Evolutionary conservation across 805 yeast genomes (phyloP).

Genomic region (Pichia deserticola): DNA sequence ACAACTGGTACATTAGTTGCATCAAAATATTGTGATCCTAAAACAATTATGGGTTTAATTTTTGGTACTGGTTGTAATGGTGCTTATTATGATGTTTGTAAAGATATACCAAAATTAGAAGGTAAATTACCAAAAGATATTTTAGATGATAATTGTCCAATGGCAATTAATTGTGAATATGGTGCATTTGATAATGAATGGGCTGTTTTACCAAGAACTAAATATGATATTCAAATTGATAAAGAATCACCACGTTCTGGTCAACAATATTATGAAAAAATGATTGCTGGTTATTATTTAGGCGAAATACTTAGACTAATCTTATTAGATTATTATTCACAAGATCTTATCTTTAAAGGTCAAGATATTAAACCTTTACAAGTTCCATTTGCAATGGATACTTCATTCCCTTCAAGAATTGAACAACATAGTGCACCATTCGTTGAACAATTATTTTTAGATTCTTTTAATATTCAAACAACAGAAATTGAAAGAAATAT

Average conservation of each 20-base stretch:
- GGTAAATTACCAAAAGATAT: slow-evolving; percentile 64
- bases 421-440: slow-evolving; percentile 84
- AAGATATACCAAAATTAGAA: slow-evolving; percentile 71
- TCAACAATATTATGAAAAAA: slow-evolving; percentile 92
- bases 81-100: slow-evolving; percentile 78
- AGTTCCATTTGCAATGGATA: slow-evolving; percentile 69
- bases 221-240: slow-evolving; percentile 77
- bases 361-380: slow-evolving; percentile 62
- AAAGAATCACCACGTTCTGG: slow-evolving; percentile 89
- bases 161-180: slow-evolving; percentile 98
- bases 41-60: slow-evolving; percentile 88
- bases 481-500: slow-evolving; percentile 74
- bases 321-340: slow-evolving; percentile 60
- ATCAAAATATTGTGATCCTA: slow-evolving; percentile 83
- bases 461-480: slow-evolving; percentile 53
- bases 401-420: slow-evolving; percentile 78
- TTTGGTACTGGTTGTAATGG: slow-evolving; percentile 98
- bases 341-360: slow-evolving; percentile 57
- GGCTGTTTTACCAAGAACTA: slow-evolving; percentile 75
- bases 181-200: slow-evolving; percentile 97
- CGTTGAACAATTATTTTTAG: slow-evolving; percentile 58
- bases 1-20: slow-evolving; percentile 97
- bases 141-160: slow-evolving; percentile 46
- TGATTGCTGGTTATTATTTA: slow-evolving; percentile 94
- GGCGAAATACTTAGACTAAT: slow-evolving; percentile 86